Conservation (phyloP, 2,329 filamentous ascomycete genomes). For the Phialocephala subalpina region DNA sequence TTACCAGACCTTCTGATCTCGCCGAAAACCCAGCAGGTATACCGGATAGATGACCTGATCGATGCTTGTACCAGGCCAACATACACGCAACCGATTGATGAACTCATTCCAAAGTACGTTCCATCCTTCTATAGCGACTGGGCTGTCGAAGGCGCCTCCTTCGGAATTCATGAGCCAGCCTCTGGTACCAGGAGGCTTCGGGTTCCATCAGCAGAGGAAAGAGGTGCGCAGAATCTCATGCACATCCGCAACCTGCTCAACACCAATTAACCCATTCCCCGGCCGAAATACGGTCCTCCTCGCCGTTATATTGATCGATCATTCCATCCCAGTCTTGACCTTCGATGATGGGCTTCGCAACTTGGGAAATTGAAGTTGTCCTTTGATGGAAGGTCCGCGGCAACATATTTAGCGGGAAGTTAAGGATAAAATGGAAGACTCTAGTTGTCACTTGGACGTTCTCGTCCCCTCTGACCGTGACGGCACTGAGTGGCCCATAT, state of each 20-base stretch:
- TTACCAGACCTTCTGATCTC: constrained; percentile 31
- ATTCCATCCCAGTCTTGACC: background rate
- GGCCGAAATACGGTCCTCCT: background rate
- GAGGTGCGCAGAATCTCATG: constrained; percentile 41
- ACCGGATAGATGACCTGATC: constrained; percentile 43
- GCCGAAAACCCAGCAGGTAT: constrained; percentile 22
- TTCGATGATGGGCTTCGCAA: background rate
- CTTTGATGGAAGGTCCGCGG: background rate
- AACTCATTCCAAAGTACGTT: constrained; percentile 41
- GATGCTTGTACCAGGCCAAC: constrained; percentile 43
- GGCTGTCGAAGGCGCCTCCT: constrained; percentile 28
- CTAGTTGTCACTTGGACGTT: background rate
- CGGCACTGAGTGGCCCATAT: background rate
- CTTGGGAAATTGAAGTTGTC: background rate
- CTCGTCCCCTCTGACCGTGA: background rate
- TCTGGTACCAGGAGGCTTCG: constrained; percentile 20
- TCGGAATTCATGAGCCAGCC: constrained; percentile 32
- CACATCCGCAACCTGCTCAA: constrained; percentile 45
- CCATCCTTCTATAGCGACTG: constrained; percentile 42
- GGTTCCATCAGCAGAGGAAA: constrained; percentile 35
- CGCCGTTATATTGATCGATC: background rate
- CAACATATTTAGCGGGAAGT: background rate
- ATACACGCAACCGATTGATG: constrained; percentile 41
- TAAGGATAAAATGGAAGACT: constrained; percentile 2
- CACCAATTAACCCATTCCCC: constrained; percentile 27